phyloP scores from a whole-genome alignment of 129 eudicot species.

The Artemisia argyi region DNA sequence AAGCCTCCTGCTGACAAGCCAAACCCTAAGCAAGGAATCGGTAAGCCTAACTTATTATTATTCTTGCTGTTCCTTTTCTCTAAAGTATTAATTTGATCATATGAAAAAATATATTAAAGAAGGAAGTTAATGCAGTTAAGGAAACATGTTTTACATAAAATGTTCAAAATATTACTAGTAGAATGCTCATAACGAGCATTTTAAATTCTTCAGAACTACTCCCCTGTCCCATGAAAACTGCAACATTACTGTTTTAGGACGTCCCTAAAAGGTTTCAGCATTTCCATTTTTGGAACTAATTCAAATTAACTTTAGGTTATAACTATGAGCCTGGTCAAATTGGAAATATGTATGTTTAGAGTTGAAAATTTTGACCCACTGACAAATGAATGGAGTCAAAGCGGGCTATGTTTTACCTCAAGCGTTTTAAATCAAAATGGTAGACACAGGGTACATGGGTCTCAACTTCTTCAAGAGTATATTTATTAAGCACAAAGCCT shows the following conservation, averaged over 20 bases:
- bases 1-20: slow-evolving; percentile 94
- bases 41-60: slow-evolving; percentile 39
- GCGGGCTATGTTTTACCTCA: neutral
- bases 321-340: neutral
- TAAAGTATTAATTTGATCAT: neutral
- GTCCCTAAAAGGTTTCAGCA: neutral
- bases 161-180: too few species aligned
- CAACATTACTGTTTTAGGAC: neutral
- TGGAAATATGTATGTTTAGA: neutral
- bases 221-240: too few species aligned
- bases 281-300: slow-evolving; percentile 7
- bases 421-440: neutral
- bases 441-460: neutral
- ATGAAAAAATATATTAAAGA: neutral
- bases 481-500: neutral
- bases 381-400: neutral
- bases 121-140: slow-evolving; percentile 1
- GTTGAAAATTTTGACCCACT: neutral
- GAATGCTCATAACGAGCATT: too few species aligned
- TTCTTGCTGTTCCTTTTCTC: slow-evolving; percentile 2
- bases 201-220: too few species aligned
- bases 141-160: too few species aligned
- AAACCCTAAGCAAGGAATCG: slow-evolving; percentile 96
- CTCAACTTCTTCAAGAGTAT: neutral
- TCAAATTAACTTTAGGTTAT: neutral